These are phyloP conservation scores for Beauveria australis DNA, from an alignment of 2,329 filamentous ascomycete genomes.

Conservation along the genomic window DNA sequence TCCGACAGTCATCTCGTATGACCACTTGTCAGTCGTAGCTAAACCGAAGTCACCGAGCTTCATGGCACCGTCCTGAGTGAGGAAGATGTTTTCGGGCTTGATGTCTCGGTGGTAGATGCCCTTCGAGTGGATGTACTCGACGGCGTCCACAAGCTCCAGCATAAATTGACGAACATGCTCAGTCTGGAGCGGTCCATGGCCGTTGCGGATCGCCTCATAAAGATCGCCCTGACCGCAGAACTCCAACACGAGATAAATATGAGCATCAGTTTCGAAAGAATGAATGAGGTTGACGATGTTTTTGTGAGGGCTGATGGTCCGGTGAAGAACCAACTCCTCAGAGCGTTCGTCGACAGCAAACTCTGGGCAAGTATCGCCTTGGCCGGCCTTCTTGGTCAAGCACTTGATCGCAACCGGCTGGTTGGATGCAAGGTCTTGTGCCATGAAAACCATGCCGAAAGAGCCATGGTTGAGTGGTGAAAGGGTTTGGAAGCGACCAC, in stretches of 20 bases:
- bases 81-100: conserved; percentile 98
- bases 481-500: conserved; percentile 79
- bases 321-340: conserved; percentile 73
- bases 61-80: conserved; percentile 77
- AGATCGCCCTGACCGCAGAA: conserved; percentile 93
- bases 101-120: conserved; percentile 96
- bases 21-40: conserved; percentile 83
- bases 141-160: conserved; percentile 83
- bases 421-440: conserved; percentile 67
- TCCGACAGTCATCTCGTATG: conserved; percentile 84
- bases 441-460: conserved; percentile 97
- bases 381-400: conserved; percentile 70
- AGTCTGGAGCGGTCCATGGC: conserved; percentile 82
- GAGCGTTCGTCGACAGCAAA: conserved; percentile 75
- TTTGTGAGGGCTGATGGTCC: conserved; percentile 67
- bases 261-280: conserved; percentile 84
- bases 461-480: conserved; percentile 97
- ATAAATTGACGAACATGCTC: conserved; percentile 97
- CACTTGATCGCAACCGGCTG: conserved; percentile 92
- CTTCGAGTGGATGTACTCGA: conserved; percentile 83
- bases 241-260: conserved; percentile 88
- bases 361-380: conserved; percentile 50
- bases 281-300: conserved; percentile 92
- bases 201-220: conserved; percentile 91
- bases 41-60: conserved; percentile 97